phyloP scores from a whole-genome alignment of 202 grass and related monocot genomes.

The Elaeis oleifera region DNA sequence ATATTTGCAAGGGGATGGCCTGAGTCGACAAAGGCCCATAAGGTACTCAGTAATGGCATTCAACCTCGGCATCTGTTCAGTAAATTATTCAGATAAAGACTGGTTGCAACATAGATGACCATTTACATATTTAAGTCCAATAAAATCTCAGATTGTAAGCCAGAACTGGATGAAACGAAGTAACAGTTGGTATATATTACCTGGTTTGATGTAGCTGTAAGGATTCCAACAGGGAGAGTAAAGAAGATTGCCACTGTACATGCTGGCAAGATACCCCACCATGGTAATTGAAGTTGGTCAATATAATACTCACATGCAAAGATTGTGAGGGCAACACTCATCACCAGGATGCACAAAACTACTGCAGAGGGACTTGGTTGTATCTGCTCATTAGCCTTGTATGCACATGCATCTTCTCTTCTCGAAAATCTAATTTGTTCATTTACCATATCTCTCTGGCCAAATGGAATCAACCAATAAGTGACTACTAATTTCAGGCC shows the following conservation, averaged over 20 bases:
- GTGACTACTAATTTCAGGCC: no score
- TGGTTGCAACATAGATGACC: no score
- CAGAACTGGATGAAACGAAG: no score
- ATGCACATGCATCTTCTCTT: constrained; percentile 42
- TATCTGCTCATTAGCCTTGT: constrained; percentile 58
- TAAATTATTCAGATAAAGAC: background rate
- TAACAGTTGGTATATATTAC: background rate
- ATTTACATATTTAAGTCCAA: no score
- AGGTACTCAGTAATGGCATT: constrained; percentile 72
- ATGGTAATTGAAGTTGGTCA: constrained; percentile 32
- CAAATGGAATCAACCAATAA: no score
- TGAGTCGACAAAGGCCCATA: constrained; percentile 67
- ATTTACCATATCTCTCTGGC: constrained; percentile 48
- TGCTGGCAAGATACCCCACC: constrained; percentile 36
- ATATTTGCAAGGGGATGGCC: constrained; percentile 58
- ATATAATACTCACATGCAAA: constrained; percentile 59
- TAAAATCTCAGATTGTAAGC: no score
- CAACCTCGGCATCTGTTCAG: constrained; percentile 46
- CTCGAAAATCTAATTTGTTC: constrained; percentile 28
- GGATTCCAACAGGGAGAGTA: constrained; percentile 37
- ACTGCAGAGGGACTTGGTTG: constrained; percentile 68
- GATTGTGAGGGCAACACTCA: constrained; percentile 41
- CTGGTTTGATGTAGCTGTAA: constrained; percentile 30
- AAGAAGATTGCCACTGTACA: constrained; percentile 29
- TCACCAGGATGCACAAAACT: constrained; percentile 59